Conservation (phyloP, 768 basidiomycete species). For the Russula foetens region DNA sequence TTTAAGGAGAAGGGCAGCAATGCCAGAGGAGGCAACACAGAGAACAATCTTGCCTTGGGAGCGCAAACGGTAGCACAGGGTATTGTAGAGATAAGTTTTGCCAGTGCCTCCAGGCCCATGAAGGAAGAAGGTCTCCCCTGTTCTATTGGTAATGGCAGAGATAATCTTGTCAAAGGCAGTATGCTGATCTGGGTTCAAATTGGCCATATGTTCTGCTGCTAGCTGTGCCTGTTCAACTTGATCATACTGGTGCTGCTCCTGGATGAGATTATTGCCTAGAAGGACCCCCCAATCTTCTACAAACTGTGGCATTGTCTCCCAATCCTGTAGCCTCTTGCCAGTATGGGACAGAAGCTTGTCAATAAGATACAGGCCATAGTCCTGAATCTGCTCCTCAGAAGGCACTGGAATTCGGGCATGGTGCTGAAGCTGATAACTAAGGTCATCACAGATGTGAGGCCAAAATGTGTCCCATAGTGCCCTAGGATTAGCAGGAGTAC, state of each 20-base stretch:
- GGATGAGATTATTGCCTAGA: constrained; percentile 26
- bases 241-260: constrained; percentile 29
- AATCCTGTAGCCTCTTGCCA: constrained; percentile 22
- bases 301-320: constrained; percentile 29
- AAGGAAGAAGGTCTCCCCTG: too few relatives aligned
- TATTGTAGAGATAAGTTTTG: too few relatives aligned
- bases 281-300: constrained; percentile 28
- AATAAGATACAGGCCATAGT: constrained; percentile 38
- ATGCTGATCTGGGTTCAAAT: constrained; percentile 19
- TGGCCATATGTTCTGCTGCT: not conserved
- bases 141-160: constrained; percentile 7
- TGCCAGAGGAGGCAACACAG: too few relatives aligned
- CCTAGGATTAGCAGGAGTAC: constrained; percentile 27
- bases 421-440: constrained; percentile 23
- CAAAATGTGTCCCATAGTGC: constrained; percentile 34
- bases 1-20: too few relatives aligned
- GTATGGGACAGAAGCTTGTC: constrained; percentile 24
- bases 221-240: not conserved
- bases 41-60: too few relatives aligned
- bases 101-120: too few relatives aligned
- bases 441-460: constrained; percentile 35
- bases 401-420: not conserved
- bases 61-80: too few relatives aligned
- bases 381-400: constrained; percentile 29
- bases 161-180: constrained; percentile 20